phyloP scores from a whole-genome alignment of 2,329 filamentous ascomycete genomes.

The Alternaria gansuensis region DNA sequence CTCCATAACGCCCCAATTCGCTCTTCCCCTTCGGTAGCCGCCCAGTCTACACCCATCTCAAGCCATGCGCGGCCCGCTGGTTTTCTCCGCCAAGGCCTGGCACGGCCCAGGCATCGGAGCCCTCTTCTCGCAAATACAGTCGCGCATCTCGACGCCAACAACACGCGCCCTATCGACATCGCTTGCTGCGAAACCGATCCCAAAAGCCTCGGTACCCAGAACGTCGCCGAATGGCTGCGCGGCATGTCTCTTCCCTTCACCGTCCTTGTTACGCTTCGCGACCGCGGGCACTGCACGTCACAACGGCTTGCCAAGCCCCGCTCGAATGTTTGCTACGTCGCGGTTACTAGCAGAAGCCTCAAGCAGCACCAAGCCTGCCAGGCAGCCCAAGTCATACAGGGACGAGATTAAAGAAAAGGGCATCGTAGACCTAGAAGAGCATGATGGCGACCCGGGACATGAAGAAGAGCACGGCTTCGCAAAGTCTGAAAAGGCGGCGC shows the following conservation, averaged over 20 bases:
- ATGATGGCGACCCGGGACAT: conserved; percentile 63
- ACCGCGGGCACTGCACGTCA: conserved; percentile 33
- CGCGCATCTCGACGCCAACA: conserved; percentile 29
- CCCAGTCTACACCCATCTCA: conserved; percentile 29
- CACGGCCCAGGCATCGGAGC: conserved; percentile 47
- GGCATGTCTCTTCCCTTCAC: conserved; percentile 26
- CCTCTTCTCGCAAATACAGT: conserved; percentile 47
- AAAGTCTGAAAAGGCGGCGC: conserved; percentile 81
- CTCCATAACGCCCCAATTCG: conserved; percentile 25
- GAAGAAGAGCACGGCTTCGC: conserved; percentile 70
- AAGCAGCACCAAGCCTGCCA: conserved; percentile 27
- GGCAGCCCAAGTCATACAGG: conserved; percentile 48
- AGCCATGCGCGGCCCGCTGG: conserved; percentile 50
- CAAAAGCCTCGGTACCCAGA: conserved; percentile 1
- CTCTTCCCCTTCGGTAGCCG: conserved; percentile 35
- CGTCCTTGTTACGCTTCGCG: conserved; percentile 25
- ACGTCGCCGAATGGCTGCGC: conserved; percentile 16
- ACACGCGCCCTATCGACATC: conserved; percentile 29
- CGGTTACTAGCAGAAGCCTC: conserved; percentile 39
- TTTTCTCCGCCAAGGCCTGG: conserved; percentile 47
- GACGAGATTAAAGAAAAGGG: conserved; percentile 53
- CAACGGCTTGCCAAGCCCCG: conserved; percentile 39
- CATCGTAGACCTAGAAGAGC: conserved; percentile 47
- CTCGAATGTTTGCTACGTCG: conserved; percentile 43
- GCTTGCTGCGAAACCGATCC: conserved; percentile 26